Evolutionary conservation across 345 rosid species (phyloP).

Genomic region (Firmiana major): DNA sequence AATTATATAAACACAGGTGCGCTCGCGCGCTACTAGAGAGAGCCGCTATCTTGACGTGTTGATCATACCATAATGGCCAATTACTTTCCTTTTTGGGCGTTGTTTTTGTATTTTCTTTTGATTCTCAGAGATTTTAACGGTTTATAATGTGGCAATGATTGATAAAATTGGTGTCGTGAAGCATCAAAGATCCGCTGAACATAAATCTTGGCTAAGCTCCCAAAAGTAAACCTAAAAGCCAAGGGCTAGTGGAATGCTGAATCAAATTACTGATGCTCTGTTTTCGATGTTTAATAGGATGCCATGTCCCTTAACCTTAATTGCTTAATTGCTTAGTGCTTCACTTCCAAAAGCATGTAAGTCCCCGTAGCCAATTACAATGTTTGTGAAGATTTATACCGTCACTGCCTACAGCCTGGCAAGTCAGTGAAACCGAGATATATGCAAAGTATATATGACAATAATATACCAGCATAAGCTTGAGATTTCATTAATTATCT

Average conservation of each 20-base stretch:
- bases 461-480: neutral
- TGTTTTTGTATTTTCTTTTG: neutral
- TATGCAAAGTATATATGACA: neutral
- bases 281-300: neutral
- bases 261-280: neutral
- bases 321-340: constrained; percentile 1
- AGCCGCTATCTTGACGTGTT: neutral
- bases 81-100: neutral
- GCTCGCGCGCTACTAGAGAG: neutral
- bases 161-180: neutral
- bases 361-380: neutral
- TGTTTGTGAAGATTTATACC: neutral
- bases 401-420: neutral
- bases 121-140: neutral
- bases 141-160: neutral
- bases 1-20: too few species aligned
- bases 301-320: neutral
- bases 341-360: constrained; percentile 1
- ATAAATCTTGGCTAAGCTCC: neutral
- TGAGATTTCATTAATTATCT: constrained; percentile 12
- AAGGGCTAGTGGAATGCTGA: constrained; percentile 16
- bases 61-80: neutral
- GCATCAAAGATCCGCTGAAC: neutral
- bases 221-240: neutral
- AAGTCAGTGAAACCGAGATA: neutral